Conservation (phyloP, 2,329 filamentous ascomycete species). For the Fusarium gaditjirri region DNA sequence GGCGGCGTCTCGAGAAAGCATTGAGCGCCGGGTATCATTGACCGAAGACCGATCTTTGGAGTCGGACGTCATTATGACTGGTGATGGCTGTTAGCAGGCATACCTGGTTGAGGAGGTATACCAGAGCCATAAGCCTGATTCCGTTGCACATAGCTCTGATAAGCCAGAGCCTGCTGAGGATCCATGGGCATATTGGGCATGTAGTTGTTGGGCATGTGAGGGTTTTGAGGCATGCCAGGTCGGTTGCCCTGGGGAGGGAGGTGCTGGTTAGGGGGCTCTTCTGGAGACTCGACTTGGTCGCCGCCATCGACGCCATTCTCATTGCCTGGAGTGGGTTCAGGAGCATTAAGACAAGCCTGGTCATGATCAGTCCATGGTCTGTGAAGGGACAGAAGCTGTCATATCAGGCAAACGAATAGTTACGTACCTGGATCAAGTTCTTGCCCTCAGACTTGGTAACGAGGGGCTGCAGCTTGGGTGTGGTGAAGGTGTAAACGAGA, state of each 20-base stretch:
- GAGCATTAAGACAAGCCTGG: slow-evolving; percentile 96
- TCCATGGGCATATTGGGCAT: slow-evolving; percentile 75
- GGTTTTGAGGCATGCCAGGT: slow-evolving; percentile 73
- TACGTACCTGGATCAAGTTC: slow-evolving; percentile 94
- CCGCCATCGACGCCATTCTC: slow-evolving; percentile 83
- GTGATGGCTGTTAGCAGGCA: slow-evolving; percentile 85
- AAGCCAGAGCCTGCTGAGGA: slow-evolving; percentile 82
- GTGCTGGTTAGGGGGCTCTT: slow-evolving; percentile 83
- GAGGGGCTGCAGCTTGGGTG: slow-evolving; percentile 95
- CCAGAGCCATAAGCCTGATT: slow-evolving; percentile 75
- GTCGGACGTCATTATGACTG: slow-evolving; percentile 67
- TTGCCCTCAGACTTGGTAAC: slow-evolving; percentile 99
- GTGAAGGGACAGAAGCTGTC: background rate
- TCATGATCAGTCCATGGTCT: slow-evolving; percentile 22
- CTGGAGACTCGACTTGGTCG: slow-evolving; percentile 87
- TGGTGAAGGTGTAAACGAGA: slow-evolving; percentile 97
- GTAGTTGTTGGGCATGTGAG: slow-evolving; percentile 72
- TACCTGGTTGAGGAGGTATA: slow-evolving; percentile 80
- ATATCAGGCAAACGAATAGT: background rate
- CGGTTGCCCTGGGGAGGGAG: slow-evolving; percentile 70
- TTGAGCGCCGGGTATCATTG: slow-evolving; percentile 70
- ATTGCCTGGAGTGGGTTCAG: slow-evolving; percentile 83
- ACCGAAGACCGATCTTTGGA: slow-evolving; percentile 43
- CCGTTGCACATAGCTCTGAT: slow-evolving; percentile 85
- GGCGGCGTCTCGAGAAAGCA: slow-evolving; percentile 57